These are phyloP conservation scores for Heimioporus sp. DNA, from an alignment of 768 basidiomycete species.

Conservation along the genomic window DNA sequence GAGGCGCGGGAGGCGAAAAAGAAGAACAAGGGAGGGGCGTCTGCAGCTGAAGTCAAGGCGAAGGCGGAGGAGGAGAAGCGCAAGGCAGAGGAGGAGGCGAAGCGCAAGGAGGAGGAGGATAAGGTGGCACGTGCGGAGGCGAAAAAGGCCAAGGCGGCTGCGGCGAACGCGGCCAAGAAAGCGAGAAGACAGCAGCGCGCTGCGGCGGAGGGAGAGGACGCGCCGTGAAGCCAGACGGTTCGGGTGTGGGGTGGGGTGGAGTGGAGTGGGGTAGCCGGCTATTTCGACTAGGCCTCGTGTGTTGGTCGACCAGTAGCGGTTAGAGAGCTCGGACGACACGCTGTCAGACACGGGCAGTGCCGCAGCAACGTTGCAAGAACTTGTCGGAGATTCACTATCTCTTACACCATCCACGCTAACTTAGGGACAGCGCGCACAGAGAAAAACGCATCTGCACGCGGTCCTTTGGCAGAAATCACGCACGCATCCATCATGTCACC, in stretches of 20 bases:
- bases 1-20: constrained; percentile 92
- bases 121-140: constrained; percentile 71
- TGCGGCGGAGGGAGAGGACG: constrained; percentile 39
- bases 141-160: constrained; percentile 82
- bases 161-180: constrained; percentile 91
- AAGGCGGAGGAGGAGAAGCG: constrained; percentile 56
- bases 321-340: constrained; percentile 21
- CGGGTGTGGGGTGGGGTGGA: too few species aligned
- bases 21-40: constrained; percentile 44
- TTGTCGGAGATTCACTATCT: too few species aligned
- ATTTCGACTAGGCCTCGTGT: too few species aligned
- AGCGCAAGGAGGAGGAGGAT: constrained; percentile 81
- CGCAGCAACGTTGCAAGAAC: constrained; percentile 13
- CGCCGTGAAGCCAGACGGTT: constrained; percentile 1
- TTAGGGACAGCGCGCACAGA: neutral
- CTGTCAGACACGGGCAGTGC: constrained; percentile 21
- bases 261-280: too few species aligned
- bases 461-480: constrained; percentile 33
- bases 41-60: constrained; percentile 47
- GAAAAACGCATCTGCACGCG: too few species aligned
- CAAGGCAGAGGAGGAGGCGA: constrained; percentile 70
- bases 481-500: constrained; percentile 16
- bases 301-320: constrained; percentile 15
- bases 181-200: constrained; percentile 66
- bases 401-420: too few species aligned